These are phyloP conservation scores for Mortierella polycephala DNA, from an alignment of 371 early-diverging fungal species.

Conservation along the genomic window DNA sequence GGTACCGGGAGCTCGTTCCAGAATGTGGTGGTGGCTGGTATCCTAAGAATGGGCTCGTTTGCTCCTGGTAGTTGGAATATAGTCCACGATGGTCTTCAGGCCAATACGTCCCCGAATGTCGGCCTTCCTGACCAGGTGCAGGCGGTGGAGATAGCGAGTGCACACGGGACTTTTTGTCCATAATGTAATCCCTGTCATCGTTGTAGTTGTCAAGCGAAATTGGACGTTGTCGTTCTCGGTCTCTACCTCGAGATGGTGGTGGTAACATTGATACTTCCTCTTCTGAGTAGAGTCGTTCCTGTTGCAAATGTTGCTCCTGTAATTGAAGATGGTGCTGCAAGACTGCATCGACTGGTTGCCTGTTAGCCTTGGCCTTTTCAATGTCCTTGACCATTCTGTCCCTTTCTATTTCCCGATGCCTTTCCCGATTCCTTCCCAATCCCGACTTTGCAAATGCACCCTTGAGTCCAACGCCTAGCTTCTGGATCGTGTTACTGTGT, in stretches of 20 bases:
- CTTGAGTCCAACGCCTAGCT: constrained; percentile 36
- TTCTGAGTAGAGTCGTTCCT: not conserved
- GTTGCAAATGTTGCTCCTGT: constrained; percentile 20
- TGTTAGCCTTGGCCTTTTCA: not conserved
- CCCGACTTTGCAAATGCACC: constrained; percentile 33
- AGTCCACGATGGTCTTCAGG: constrained; percentile 12
- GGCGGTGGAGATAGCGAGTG: constrained; percentile 46
- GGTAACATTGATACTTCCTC: not conserved
- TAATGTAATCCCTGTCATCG: not conserved
- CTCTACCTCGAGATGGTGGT: constrained; percentile 14
- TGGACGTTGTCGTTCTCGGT: constrained; percentile 10
- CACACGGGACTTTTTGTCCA: constrained; percentile 9
- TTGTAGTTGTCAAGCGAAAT: not conserved
- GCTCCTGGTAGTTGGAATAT: constrained; percentile 21
- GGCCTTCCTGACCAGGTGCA: constrained; percentile 21
- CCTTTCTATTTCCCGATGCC: constrained; percentile 6
- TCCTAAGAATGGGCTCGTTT: constrained; percentile 34
- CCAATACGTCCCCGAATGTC: constrained; percentile 21
- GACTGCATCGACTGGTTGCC: constrained; percentile 25
- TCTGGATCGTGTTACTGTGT: constrained; percentile 10
- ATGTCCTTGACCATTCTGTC: not conserved
- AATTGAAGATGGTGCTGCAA: constrained; percentile 19
- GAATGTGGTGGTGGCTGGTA: constrained; percentile 32
- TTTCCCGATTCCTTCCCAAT: constrained; percentile 13
- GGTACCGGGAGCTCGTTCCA: constrained; percentile 5